A percentile compares a stretch with the other conserved stretches of the same genome.
These are phyloP conservation scores for Rhizopogon roseolus DNA, from an alignment of 768 basidiomycete species.

Conservation along the genomic window DNA sequence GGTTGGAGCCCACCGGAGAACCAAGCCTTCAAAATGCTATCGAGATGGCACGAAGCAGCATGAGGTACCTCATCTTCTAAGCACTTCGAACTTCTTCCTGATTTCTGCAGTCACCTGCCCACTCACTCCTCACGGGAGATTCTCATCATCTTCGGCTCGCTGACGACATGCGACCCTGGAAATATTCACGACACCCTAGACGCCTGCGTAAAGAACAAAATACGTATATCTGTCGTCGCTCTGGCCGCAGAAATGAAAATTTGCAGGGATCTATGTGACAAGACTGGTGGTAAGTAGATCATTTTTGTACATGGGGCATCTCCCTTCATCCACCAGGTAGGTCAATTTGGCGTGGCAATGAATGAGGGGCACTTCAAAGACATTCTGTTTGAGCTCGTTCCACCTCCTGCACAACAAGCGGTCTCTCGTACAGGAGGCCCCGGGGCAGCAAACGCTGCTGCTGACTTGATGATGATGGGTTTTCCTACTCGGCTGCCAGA, in stretches of 20 bases:
- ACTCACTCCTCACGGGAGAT: constrained; percentile 96
- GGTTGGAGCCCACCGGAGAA: constrained; percentile 85
- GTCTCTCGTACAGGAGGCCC: constrained; percentile 42
- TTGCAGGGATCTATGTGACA: constrained; percentile 85
- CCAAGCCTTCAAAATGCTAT: constrained; percentile 96
- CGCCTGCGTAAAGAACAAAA: constrained; percentile 74
- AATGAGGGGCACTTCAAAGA: constrained; percentile 98
- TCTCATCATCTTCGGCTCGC: constrained; percentile 87
- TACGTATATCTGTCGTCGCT: constrained; percentile 90
- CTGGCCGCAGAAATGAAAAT: constrained; percentile 99
- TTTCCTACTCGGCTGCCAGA: constrained; percentile 92
- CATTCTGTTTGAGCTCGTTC: constrained; percentile 90
- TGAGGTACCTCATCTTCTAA: constrained; percentile 56
- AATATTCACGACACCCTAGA: constrained; percentile 95
- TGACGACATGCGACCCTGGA: constrained; percentile 96
- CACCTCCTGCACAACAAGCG: constrained; percentile 82
- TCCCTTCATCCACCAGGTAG: constrained; percentile 29
- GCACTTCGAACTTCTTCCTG: constrained; percentile 1
- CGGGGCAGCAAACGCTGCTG: constrained; percentile 52
- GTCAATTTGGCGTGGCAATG: constrained; percentile 93
- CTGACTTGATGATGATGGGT: constrained; percentile 99
- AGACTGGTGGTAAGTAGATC: constrained; percentile 70
- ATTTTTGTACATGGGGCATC: not conserved
- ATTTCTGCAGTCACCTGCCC: constrained; percentile 76
- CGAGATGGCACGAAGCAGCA: constrained; percentile 92